Percentiles rank a stretch among this genome's conserved stretches.
These are phyloP conservation scores for Curvularia verruculosa DNA, from an alignment of 2,329 filamentous ascomycete genomes.

Conservation along the genomic window DNA sequence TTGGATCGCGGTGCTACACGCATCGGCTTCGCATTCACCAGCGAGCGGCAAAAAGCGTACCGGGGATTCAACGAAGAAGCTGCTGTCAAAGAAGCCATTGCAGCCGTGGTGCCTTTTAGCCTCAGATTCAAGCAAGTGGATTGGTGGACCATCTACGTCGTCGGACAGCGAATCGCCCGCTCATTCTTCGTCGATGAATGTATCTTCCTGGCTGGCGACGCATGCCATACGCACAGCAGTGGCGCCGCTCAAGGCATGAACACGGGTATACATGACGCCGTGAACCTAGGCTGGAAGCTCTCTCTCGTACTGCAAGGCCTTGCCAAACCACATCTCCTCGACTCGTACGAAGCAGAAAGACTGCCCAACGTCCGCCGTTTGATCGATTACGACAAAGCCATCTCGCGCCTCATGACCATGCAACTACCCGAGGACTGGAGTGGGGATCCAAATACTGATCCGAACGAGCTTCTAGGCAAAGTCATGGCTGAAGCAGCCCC, in stretches of 20 bases:
- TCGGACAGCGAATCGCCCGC: conserved; percentile 51
- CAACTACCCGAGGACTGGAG: conserved; percentile 45
- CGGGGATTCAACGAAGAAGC: conserved; percentile 45
- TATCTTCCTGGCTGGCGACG: conserved; percentile 63
- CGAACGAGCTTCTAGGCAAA: conserved; percentile 33
- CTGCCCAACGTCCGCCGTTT: conserved; percentile 55
- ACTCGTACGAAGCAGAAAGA: conserved; percentile 58
- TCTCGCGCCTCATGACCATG: conserved; percentile 43
- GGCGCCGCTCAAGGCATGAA: conserved; percentile 66
- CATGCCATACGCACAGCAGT: conserved; percentile 63
- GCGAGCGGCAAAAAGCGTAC: conserved; percentile 49
- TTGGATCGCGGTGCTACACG: conserved; percentile 61
- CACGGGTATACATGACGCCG: conserved; percentile 60
- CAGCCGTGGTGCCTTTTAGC: conserved; percentile 50
- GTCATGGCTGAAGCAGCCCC: conserved; percentile 38
- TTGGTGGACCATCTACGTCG: conserved; percentile 54
- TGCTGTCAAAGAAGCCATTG: conserved; percentile 49
- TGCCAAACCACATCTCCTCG: conserved; percentile 51
- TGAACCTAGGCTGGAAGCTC: conserved; percentile 64
- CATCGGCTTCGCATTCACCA: conserved; percentile 60
- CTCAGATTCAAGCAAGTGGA: conserved; percentile 50
- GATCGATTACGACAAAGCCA: conserved; percentile 46
- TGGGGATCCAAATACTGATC: conserved; percentile 37
- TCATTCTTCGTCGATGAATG: conserved; percentile 49
- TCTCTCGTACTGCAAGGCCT: conserved; percentile 52